Base-by-base conservation (phyloP, 805 yeast genomes). In the Lipomyces yamanashiensis region DNA sequence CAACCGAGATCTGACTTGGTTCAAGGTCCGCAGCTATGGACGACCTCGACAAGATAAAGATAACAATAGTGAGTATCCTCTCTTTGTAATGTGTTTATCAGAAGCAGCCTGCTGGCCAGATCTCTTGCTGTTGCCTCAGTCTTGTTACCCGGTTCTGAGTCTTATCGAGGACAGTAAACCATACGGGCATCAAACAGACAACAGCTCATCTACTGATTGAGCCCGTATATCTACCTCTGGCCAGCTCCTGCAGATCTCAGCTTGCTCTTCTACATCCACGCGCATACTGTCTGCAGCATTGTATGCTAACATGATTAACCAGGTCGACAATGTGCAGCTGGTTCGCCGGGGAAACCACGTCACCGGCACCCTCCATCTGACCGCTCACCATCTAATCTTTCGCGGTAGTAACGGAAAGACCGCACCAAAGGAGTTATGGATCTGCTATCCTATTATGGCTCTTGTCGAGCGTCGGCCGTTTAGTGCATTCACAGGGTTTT, bases 361-460 rank as follows among this genome's bases (percentile, higher is more conserved):
- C n/a, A 73, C 74, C 12, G 95, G 93, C 0, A 80, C 86, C 2
- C 73, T 89, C 36, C 92, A 87, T 72, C 75, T 89, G 51, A 87
- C 92, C 1, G 84, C 90, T 6, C 92, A 89, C 73, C 95, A 89
- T 76, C 74, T 89, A 70, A 88, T 89, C 41, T 89, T 88, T 73
- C 76, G 74, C 64, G 68, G 41, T 40, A 63, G 62, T 63, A 37
- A 23, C 55, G 34, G 17, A 28, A 40, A 34, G 37, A 8, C 39
- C 7, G 43, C 55, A 1, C 65, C 45, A 8, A 79, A 85, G 62
- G 98, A 95, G 74, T 84, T 90, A 37, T 95, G 98, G 99, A 58
- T 88, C 33, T 87, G 93, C 60, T 90, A 89, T 73, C 96, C 96
- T 0, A 83, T 89, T 68, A 85, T 89, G 49, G 88, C 84, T 51